Conservation (phyloP, 371 early-diverging fungal genomes). For the Lichtheimia ornata region DNA sequence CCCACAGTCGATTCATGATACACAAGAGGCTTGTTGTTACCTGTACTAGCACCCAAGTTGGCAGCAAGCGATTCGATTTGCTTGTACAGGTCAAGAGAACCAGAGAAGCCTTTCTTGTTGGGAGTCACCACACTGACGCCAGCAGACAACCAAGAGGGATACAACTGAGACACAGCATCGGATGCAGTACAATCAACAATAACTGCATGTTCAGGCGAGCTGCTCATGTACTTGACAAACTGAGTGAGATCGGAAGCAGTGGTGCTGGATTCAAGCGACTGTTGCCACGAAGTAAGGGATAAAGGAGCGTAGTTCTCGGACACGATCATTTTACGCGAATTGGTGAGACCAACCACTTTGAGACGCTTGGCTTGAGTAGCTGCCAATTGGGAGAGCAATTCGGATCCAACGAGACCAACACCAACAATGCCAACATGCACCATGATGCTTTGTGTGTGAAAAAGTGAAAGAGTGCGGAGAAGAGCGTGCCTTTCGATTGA, state of each 20-base stretch:
- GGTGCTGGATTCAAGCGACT: slow-evolving; percentile 22
- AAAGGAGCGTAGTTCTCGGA: slow-evolving; percentile 39
- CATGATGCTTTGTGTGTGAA: slow-evolving; percentile 24
- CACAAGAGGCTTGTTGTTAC: slow-evolving; percentile 52
- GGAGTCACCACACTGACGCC: slow-evolving; percentile 94
- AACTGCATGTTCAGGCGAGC: slow-evolving; percentile 54
- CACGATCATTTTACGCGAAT: slow-evolving; percentile 68
- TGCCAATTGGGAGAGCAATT: slow-evolving; percentile 75
- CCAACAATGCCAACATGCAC: slow-evolving; percentile 89
- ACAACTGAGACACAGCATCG: slow-evolving; percentile 75
- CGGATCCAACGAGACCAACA: slow-evolving; percentile 92
- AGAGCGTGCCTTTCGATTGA: too few relatives aligned
- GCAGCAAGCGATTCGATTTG: slow-evolving; percentile 64
- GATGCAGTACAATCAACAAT: slow-evolving; percentile 94
- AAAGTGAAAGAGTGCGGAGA: too few relatives aligned
- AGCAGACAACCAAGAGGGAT: slow-evolving; percentile 78
- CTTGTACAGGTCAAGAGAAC: slow-evolving; percentile 67
- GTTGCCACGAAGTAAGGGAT: slow-evolving; percentile 33
- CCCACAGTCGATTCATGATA: slow-evolving; percentile 98
- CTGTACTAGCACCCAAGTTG: slow-evolving; percentile 19
- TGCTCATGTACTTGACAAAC: slow-evolving; percentile 57
- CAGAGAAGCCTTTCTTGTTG: slow-evolving; percentile 96
- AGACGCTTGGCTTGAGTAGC: slow-evolving; percentile 34
- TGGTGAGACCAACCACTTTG: slow-evolving; percentile 64
- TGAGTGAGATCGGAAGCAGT: slow-evolving; percentile 41